phyloP scores from a whole-genome alignment of 331 rosid genomes.

The Quercus lobata region DNA sequence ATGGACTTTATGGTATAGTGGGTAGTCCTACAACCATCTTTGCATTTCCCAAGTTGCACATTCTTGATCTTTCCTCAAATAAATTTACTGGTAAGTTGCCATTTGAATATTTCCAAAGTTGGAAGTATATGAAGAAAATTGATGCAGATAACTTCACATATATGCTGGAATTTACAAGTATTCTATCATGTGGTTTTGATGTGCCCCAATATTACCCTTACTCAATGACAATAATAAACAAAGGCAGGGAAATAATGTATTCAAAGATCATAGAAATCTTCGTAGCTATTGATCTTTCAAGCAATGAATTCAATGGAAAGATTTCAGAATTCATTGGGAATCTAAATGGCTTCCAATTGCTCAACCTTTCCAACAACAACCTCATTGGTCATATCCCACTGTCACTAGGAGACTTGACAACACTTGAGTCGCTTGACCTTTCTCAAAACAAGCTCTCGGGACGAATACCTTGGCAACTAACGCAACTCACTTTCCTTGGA shows the following conservation, averaged over 20 bases:
- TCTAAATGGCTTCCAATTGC: background rate
- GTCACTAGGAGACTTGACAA: background rate
- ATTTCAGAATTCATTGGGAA: background rate
- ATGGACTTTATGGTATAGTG: no score
- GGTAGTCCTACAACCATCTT: no score
- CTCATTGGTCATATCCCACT: background rate
- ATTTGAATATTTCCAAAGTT: background rate
- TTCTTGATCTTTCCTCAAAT: slow-evolving; percentile 1
- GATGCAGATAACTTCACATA: background rate
- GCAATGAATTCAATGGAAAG: background rate
- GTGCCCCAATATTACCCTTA: background rate
- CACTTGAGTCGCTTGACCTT: slow-evolving; percentile 2
- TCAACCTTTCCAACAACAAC: background rate
- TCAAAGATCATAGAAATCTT: background rate
- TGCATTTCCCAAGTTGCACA: background rate
- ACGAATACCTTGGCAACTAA: background rate
- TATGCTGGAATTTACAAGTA: background rate
- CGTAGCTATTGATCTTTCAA: slow-evolving; percentile 1
- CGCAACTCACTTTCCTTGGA: background rate
- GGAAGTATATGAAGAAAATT: background rate
- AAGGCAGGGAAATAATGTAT: background rate
- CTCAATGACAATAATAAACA: background rate
- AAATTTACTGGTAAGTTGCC: background rate
- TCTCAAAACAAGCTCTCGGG: background rate
- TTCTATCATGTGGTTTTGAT: fast-evolving